Evolutionary conservation across 768 basidiomycete species (phyloP).

Genomic region (Leccinum fibrillosum): DNA sequence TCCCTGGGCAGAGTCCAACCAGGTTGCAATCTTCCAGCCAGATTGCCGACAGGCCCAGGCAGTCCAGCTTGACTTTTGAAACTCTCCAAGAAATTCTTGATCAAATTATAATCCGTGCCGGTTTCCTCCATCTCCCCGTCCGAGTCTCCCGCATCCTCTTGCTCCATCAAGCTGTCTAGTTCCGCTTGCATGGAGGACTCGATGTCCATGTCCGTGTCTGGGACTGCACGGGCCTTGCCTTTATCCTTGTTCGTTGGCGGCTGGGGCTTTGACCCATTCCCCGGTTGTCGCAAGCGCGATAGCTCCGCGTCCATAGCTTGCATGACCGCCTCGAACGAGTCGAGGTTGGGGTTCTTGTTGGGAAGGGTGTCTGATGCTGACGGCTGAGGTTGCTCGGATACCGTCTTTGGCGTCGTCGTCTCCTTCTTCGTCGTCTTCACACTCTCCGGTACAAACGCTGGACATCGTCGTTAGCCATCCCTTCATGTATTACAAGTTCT

Average conservation of each 20-base stretch:
- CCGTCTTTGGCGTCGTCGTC: slow-evolving; percentile 4
- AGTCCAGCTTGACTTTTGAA: slow-evolving; percentile 89
- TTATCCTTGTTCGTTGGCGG: slow-evolving; percentile 46
- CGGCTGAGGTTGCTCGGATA: slow-evolving; percentile 8
- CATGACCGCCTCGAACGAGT: slow-evolving; percentile 97
- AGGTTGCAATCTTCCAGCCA: slow-evolving; percentile 80
- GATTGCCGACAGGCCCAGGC: slow-evolving; percentile 87
- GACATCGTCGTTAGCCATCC: slow-evolving; percentile 6
- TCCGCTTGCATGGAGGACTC: slow-evolving; percentile 91
- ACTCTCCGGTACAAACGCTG: slow-evolving; percentile 58
- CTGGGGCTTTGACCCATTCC: slow-evolving; percentile 12
- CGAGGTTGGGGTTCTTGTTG: slow-evolving; percentile 63
- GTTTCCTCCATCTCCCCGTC: slow-evolving; percentile 49
- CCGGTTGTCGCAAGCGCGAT: slow-evolving; percentile 38
- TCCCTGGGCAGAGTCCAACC: slow-evolving; percentile 77
- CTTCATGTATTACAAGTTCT: background rate
- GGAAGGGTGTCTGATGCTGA: slow-evolving; percentile 38
- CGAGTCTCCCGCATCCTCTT: slow-evolving; percentile 41
- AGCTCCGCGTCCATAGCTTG: slow-evolving; percentile 90
- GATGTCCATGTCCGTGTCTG: slow-evolving; percentile 61
- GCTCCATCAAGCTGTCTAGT: slow-evolving; percentile 59
- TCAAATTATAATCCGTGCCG: slow-evolving; percentile 82
- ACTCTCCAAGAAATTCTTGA: slow-evolving; percentile 96
- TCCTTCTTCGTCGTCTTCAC: slow-evolving; percentile 9
- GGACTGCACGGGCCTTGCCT: slow-evolving; percentile 30